A percentile compares a stretch with the other conserved stretches of the same genome.
Conservation (phyloP, 2,329 filamentous ascomycete genomes). For the Aspergillus phoenicis region DNA sequence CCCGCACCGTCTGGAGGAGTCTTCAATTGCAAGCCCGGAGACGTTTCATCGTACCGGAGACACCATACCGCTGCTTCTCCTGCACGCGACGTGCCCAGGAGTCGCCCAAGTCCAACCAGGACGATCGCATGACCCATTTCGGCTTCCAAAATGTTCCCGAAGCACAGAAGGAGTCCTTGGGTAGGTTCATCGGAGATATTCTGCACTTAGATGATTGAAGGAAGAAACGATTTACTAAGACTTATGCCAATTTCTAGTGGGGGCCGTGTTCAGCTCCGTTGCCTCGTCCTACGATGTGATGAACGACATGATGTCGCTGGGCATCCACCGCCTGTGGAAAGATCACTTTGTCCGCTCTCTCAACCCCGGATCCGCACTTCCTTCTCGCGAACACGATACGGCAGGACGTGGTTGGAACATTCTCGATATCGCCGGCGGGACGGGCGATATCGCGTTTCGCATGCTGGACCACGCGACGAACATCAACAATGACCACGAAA, state of each 20-base stretch:
- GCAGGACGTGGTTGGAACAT: conserved; percentile 66
- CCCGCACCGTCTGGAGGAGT: conserved; percentile 40
- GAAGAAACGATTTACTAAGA: background rate
- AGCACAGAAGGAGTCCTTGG: conserved; percentile 71
- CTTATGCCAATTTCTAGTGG: conserved; percentile 56
- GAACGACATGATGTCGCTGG: conserved; percentile 99
- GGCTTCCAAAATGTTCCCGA: conserved; percentile 85
- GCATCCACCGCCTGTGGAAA: conserved; percentile 95
- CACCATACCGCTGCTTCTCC: conserved; percentile 55
- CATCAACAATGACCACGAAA: conserved; percentile 76
- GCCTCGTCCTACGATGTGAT: conserved; percentile 94
- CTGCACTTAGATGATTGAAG: background rate
- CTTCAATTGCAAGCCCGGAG: conserved; percentile 39
- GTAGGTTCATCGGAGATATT: conserved; percentile 40
- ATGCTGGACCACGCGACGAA: conserved; percentile 85
- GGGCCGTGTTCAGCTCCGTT: conserved; percentile 90
- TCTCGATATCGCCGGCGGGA: conserved; percentile 95
- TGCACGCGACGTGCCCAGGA: conserved; percentile 48
- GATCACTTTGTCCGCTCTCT: conserved; percentile 92
- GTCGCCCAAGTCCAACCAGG: conserved; percentile 39
- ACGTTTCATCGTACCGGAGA: conserved; percentile 26
- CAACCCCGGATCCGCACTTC: conserved; percentile 70
- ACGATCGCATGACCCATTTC: conserved; percentile 77
- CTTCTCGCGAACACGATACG: conserved; percentile 33
- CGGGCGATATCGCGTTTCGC: conserved; percentile 96